A percentile compares a stretch with the other conserved stretches of the same genome.
These are phyloP conservation scores for Onygenales sp. DNA, from an alignment of 2,329 filamentous ascomycete species.

Conservation along the genomic window DNA sequence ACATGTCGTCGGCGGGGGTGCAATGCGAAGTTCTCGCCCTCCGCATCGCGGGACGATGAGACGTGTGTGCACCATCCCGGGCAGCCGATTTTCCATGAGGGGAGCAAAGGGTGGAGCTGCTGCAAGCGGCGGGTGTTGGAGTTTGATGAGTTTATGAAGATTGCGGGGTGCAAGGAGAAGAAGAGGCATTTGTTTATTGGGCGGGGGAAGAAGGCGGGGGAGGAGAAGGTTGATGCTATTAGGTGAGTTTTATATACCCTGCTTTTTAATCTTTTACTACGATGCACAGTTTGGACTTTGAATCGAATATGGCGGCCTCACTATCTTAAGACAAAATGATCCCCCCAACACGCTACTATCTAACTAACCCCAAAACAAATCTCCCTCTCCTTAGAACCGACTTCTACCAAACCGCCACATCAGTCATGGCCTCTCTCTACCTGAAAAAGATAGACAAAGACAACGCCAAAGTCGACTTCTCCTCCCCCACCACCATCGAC, in stretches of 20 bases:
- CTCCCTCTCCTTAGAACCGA: constrained; percentile 51
- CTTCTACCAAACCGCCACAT: constrained; percentile 84
- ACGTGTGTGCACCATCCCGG: constrained; percentile 84
- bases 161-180: constrained; percentile 81
- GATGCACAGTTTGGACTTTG: not conserved
- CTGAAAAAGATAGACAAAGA: constrained; percentile 94
- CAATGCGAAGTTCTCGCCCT: constrained; percentile 52
- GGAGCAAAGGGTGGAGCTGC: constrained; percentile 94
- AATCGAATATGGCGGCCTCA: constrained; percentile 1
- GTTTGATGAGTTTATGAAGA: constrained; percentile 96
- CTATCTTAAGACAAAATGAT: not conserved
- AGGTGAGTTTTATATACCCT: constrained; percentile 43
- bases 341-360: not conserved
- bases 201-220: constrained; percentile 54
- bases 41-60: constrained; percentile 56
- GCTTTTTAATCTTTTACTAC: not conserved
- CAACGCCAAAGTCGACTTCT: constrained; percentile 62
- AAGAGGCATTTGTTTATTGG: constrained; percentile 74
- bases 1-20: constrained; percentile 73
- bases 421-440: constrained; percentile 85
- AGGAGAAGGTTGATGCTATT: constrained; percentile 71
- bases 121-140: constrained; percentile 92
- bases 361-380: not conserved
- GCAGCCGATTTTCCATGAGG: constrained; percentile 89
- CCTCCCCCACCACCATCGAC: constrained; percentile 48